Evolutionary conservation across 192 early-diverging fungal species (phyloP), one percentile per base, ranked within the genome.

Genomic region (Geranomyces variabilis): DNA sequence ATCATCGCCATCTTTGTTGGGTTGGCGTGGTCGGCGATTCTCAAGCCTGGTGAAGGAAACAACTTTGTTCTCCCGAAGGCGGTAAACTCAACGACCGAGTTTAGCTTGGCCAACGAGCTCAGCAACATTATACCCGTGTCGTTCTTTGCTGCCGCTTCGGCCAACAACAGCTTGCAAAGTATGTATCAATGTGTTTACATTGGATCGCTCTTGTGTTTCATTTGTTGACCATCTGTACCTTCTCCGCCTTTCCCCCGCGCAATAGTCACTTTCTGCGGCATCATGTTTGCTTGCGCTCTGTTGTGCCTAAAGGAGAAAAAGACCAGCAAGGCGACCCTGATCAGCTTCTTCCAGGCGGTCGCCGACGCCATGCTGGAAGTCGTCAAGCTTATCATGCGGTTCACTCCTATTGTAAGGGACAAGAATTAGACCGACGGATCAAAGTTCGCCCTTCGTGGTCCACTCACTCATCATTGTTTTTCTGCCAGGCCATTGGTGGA

Each of bases 401-500:
- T 66, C 53, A 59, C 63, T 13, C 66, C 69, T 22, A 26, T 66
- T 15, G 48, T 46, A 73, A 44, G 41, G 8, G 24, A 8, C 53
- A n/a, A n/a, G n/a, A n/a, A n/a, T n/a, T n/a, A n/a, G n/a, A n/a
- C 10, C 36, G 10, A 9, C 30, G 22, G 53, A 13, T 5, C 10
- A 9, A 57, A 57, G 10, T 30, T 24, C 19, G 22, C 22, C 29
- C 69, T n/a, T n/a, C n/a, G n/a, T 53, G 51, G 51, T 53, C 4
- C 17, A n/a, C 15, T 4, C 17, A n/a, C 51, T 88, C 63, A 83
- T 82, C 26, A 78, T 65, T 0, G 45, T 89, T 58, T 76, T 87
- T 64, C 87, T 91, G 87, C 79, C 70, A 58, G 67, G 90, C 88
- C 65, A 90, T 92, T 67, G 79, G 78, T 24, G 87, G 83, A 29